Base-by-base conservation (phyloP, 331 rosid species). In the Malus hybrid region DNA sequence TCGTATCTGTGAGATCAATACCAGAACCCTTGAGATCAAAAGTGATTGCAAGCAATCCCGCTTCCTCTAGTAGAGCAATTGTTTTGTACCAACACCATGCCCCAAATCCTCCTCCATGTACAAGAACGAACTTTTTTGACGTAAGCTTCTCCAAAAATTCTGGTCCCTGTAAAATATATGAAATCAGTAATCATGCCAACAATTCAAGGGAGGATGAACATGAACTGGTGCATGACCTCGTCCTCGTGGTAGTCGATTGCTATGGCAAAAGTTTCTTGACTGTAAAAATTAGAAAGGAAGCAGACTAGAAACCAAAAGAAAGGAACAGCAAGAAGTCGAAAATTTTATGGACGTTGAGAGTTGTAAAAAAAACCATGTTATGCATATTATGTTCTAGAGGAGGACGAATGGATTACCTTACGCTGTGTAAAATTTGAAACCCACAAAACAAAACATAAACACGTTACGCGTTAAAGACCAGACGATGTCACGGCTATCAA, bases 41-140 rank as follows among this genome's bases (percentile, higher is more conserved):
- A 62, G 93, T 93, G 72, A 75, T 84, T 26, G 99, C 91, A 84
- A 78, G 75, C 66, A 95, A 70, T 82, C 99, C 97, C 3, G 84
- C 72, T 83, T 92, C 98, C 85, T 95, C 98, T 55, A 95, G 88
- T 60, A 83, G 82, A 66, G 94, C 86, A 72, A 95, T 86, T 32
- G 96, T 92, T 83, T 92, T 95, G 85, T 95, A 95, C 98, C 99
- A 95, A 82, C 98, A 95, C 99, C 99, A 95, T 46, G 99, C 98
- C 77, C 99, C 99, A 79, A 92, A 95, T 52, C 99, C 99, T 87
- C 88, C 98, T 64, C 99, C 99, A 26, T 95, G 97, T 77, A 95
- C 77, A 62, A 95, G 85, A 68, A 95, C 70, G 78, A 95, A 66
- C 70, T 90, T 95, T 79, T 90, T 95, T 46, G 78, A 81, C 65